phyloP scores from a whole-genome alignment of 768 basidiomycete genomes.

The Baorangia bicolor region DNA sequence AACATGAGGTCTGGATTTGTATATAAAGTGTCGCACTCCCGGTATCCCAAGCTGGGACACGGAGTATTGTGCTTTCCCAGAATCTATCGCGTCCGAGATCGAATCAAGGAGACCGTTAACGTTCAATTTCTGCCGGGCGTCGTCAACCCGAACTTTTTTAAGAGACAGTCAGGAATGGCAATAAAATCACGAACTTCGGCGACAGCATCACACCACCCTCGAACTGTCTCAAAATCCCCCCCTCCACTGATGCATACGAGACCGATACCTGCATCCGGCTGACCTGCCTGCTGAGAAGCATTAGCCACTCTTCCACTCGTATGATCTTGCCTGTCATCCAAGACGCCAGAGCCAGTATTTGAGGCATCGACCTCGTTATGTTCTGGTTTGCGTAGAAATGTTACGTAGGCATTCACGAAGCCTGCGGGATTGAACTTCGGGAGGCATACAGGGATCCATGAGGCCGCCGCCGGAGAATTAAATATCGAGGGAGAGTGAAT shows the following conservation, averaged over 20 bases:
- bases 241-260: constrained; percentile 81
- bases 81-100: constrained; percentile 46
- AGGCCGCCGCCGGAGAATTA: constrained; percentile 76
- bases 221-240: constrained; percentile 81
- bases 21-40: constrained; percentile 90
- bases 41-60: constrained; percentile 81
- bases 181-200: constrained; percentile 44
- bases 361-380: constrained; percentile 5
- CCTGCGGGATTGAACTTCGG: constrained; percentile 89
- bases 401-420: constrained; percentile 90
- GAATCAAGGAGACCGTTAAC: constrained; percentile 54
- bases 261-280: constrained; percentile 44
- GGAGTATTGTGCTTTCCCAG: constrained; percentile 59
- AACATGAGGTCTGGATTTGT: constrained; percentile 87
- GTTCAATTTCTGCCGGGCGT: constrained; percentile 54
- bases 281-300: constrained; percentile 16
- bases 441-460: constrained; percentile 94
- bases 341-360: neutral
- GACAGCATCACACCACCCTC: constrained; percentile 71
- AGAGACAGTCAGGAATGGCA: neutral
- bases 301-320: neutral
- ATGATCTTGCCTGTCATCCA: constrained; percentile 4
- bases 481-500: constrained; percentile 77
- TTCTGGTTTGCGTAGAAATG: constrained; percentile 54
- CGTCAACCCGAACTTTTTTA: neutral